Conservation (phyloP, 208 protist species). For the Wallacemonas sp. region DNA sequence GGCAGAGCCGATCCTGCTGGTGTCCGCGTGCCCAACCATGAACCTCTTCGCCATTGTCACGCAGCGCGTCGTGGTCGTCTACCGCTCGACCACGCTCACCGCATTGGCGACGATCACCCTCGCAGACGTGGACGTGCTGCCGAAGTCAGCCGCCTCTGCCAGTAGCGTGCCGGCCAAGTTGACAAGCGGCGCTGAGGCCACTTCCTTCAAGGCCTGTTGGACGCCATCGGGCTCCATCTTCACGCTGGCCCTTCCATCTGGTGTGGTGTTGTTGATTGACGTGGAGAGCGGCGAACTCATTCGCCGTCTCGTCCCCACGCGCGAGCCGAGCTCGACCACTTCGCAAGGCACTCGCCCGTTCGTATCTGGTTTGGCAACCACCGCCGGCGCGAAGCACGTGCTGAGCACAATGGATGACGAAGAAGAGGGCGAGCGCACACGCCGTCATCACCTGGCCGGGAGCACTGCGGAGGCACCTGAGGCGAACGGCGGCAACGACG, state of each 20-base stretch:
- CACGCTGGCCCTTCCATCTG: conserved; percentile 48
- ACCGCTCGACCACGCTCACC: conserved; percentile 79
- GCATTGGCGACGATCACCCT: conserved; percentile 61
- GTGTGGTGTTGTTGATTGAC: conserved; percentile 59
- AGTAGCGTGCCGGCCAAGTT: neutral
- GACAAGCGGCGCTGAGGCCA: conserved; percentile 3
- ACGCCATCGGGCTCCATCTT: conserved; percentile 77
- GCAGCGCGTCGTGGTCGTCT: conserved; percentile 47
- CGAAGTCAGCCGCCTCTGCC: neutral
- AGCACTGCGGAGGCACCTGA: no score
- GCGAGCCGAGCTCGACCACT: no score
- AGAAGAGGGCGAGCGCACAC: no score
- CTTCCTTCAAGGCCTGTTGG: conserved; percentile 42
- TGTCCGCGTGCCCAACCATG: conserved; percentile 74
- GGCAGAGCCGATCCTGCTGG: conserved; percentile 65
- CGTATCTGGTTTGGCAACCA: no score
- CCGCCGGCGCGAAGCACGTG: no score
- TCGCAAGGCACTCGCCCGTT: no score
- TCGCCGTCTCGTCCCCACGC: conserved; percentile 45
- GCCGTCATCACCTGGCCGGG: no score
- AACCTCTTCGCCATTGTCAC: conserved; percentile 83
- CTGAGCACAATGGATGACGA: no score
- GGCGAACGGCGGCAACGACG: no score
- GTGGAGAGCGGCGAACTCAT: conserved; percentile 70
- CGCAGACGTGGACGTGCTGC: neutral